Evolutionary conservation across 1,284 basidiomycete genomes (phyloP), one percentile per base, ranked within the genome.

Genomic region (Rhodotorula sp.): DNA sequence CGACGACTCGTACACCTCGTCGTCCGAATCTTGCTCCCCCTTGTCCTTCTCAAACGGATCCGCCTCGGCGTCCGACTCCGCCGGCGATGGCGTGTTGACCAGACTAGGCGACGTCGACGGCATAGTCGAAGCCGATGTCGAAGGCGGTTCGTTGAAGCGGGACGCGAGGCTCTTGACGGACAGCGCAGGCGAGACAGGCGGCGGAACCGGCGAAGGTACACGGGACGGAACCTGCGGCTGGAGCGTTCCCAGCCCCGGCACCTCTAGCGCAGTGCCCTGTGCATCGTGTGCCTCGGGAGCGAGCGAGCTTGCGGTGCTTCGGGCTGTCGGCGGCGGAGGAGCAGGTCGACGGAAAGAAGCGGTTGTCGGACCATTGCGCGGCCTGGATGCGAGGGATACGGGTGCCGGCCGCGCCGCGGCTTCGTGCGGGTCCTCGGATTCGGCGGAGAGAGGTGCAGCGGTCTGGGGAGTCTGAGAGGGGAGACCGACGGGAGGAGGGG

Each of bases 261-360:
- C 59, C 7, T 50, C 25, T 0, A 10, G 10, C 19, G 41, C 41
- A 7, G 53, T 17, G 19, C 25, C 19, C 3, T 19, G 4, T 19
- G 48, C 34, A 10, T 50, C 46, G 5, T 27, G 23, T 45, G 2
- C 34, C 34, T 3, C 34, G 34, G 34, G 34, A 34, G 34, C 41
- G 50, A 42, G 23, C 12, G 52, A n/a, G 7, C 34, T 42, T 52
- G 25, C 23, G 4, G 49, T 34, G 56, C 34, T 56, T 45, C 27
- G 49, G 27, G 44, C 27, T 55, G 19, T 14, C 17, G 65, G 65
- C 21, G 42, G 65, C 16, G 55, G 61, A 25, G 66, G 66, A 23
- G 50, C 65, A 21, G 56, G 69, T 14, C 61, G 69, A 13, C 61
- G 69, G 44, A 55, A 50, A 25, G 61, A 67, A 21, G 61, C 48